Evolutionary conservation across 1,284 basidiomycete species (phyloP).

Genomic region (Tetrapyrgos nigripes): DNA sequence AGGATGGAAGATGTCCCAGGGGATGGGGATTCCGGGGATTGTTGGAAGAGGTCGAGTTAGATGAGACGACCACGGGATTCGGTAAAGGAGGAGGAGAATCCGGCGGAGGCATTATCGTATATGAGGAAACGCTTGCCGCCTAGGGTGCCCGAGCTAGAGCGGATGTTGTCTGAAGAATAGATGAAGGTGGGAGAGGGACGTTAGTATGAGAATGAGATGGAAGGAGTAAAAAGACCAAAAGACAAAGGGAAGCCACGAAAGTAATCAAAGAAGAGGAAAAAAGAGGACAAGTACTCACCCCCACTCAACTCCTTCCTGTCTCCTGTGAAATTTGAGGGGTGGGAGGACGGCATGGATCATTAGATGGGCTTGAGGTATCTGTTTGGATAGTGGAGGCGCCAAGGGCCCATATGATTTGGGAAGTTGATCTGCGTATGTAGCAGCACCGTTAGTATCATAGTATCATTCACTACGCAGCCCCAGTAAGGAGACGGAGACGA

Average conservation of each 20-base stretch:
- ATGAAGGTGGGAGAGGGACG: no score
- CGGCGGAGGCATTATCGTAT: slow-evolving; percentile 18
- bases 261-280: no score
- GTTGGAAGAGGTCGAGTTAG: not conserved
- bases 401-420: not conserved
- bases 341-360: no score
- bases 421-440: not conserved
- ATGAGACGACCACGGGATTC: slow-evolving; percentile 7
- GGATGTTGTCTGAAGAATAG: not conserved
- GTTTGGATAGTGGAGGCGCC: slow-evolving; percentile 20
- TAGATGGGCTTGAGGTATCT: no score
- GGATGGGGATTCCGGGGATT: no score
- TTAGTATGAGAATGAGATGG: no score
- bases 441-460: no score
- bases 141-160: not conserved
- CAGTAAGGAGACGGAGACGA: no score
- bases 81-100: not conserved
- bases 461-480: no score
- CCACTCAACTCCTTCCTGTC: not conserved
- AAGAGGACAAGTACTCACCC: no score
- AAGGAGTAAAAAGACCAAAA: no score
- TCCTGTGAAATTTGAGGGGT: slow-evolving; percentile 18
- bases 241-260: no score
- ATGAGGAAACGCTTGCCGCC: not conserved
- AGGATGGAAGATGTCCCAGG: not conserved